Conservation (phyloP, 1,284 basidiomycete genomes). For the Melampsora larici-populina region DNA sequence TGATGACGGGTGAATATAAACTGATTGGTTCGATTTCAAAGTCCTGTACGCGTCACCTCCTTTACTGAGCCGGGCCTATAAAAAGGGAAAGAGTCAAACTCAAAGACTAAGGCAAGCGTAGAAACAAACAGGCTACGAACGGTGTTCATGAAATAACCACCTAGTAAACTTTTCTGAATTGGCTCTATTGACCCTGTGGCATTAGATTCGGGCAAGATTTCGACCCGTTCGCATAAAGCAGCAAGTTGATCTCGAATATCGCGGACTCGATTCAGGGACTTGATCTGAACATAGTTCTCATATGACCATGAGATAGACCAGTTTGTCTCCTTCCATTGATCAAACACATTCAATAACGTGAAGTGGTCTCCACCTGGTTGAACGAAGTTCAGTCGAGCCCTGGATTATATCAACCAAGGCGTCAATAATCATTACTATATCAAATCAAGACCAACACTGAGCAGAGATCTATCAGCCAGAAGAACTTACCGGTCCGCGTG, state of each 20-base stretch:
- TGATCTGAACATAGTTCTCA: slow-evolving; percentile 93
- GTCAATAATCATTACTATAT: not conserved
- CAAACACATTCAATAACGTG: slow-evolving; percentile 93
- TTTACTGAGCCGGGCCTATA: slow-evolving; percentile 50
- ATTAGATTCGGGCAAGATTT: slow-evolving; percentile 79
- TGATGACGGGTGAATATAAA: slow-evolving; percentile 93
- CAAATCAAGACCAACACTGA: not conserved
- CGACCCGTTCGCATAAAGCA: slow-evolving; percentile 90
- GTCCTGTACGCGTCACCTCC: slow-evolving; percentile 58
- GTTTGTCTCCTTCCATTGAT: slow-evolving; percentile 96
- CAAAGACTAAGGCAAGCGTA: too few species aligned
- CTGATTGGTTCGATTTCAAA: slow-evolving; percentile 89
- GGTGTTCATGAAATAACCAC: slow-evolving; percentile 95
- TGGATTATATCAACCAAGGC: slow-evolving; percentile 59
- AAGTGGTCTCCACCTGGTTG: slow-evolving; percentile 97
- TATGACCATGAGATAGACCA: slow-evolving; percentile 76
- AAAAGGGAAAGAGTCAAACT: not conserved
- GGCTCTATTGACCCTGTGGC: slow-evolving; percentile 63
- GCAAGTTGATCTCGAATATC: slow-evolving; percentile 95
- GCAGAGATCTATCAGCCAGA: not conserved
- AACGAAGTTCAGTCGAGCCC: slow-evolving; percentile 93
- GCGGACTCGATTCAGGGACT: slow-evolving; percentile 84
- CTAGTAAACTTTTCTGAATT: slow-evolving; percentile 87
- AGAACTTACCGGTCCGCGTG: slow-evolving; percentile 49
- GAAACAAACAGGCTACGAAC: slow-evolving; percentile 57